Base-by-base conservation (phyloP, 1,284 basidiomycete genomes). In the Moniliella sp. region DNA sequence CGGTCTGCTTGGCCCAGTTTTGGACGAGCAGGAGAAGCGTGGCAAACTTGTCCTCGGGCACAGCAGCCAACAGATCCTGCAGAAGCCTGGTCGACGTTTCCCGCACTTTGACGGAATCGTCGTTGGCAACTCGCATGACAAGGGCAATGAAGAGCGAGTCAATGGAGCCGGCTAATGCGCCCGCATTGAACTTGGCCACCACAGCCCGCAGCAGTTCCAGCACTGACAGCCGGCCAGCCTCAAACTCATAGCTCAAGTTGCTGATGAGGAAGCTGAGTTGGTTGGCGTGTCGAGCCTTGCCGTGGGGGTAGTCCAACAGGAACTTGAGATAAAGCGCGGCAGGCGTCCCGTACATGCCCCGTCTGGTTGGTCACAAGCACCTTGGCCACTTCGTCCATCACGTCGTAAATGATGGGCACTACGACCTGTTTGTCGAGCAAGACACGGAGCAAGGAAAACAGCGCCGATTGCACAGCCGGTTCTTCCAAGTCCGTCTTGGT, bases 231-330 rank as follows among this genome's bases (percentile, higher is more conserved):
- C 91, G 72, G 1, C 91, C 91, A 33, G 74, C 78, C 52, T 94
- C 84, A 58, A 80, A 74, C 17, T 76, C 71, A 61, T 94, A 99
- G 3, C 80, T 75, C 15, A 94, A 64, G 57, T 99, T 97, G 60
- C 81, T 82, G 15, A 83, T 81, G 15, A 99, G 69, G 66, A 93
- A 93, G 0, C 75, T 71, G 70, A 99, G 78, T 48, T 82, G 80
- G 31, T 74, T 76, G 40, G 74, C 75, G 8, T 97, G 67, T 2
- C 88, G 73, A 1, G 78, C 79, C 48, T 82, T 79, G 21, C 91
- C 91, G 60, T 97, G 91, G 1, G 91, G 91, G 52, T 97, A 99
- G 52, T 99, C 88, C 25, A 97, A 72, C 36, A 97, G 66, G 69
- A 99, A 99, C 53, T 91, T 82, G 27, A 97, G 71, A 25, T 88